Base-by-base conservation (phyloP, 192 early-diverging fungal genomes). In the Gonapodya prolifera region DNA sequence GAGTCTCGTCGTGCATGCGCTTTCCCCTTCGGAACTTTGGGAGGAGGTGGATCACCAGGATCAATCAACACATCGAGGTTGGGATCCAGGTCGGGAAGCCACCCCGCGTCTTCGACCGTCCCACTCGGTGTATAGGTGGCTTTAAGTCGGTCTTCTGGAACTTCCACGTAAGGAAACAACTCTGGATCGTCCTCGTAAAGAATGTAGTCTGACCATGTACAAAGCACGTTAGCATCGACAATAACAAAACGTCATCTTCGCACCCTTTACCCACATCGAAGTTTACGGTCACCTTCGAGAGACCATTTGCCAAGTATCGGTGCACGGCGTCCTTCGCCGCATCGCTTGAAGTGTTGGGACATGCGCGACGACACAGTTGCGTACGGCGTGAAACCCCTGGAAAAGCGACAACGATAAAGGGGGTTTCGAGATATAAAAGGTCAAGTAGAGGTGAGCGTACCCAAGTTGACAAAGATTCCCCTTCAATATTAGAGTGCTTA, bases 301-400 rank as follows among this genome's bases (percentile, higher is more conserved):
- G 45, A 8, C 45, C 45, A 69, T 45, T 91, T 91, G 23, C 90
- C 91, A 0, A 93, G 84, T 13, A 93, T 81, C 30, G 92, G 91
- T 23, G 89, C 85, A 17, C 92, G 85, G 30, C 86, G 85, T 80
- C 91, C 90, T 69, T 94, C 92, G 30, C 91, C 84, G 34, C 90
- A 89, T 70, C 92, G 89, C 78, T 93, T 93, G 76, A 94, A 95
- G 78, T 95, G 94, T 79, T 95, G 92, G 0, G 93, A 94, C 80
- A 95, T 95, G 35, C 93, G 87, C 35, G 93, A 95, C 13, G 93
- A 94, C 31, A 95, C 94, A 28, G 94, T 95, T 0, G 93, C 94
- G 83, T 91, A 93, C 30, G 94, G 93, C 28, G 94, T 95, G 35
- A 89, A 87, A 34, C 94, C 93, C 35, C 93, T 89, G 78, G 23